A percentile compares a stretch with the other conserved stretches of the same genome.
Evolutionary conservation across 192 early-diverging fungal species (phyloP).

Genomic region (Linderina pennispora): DNA sequence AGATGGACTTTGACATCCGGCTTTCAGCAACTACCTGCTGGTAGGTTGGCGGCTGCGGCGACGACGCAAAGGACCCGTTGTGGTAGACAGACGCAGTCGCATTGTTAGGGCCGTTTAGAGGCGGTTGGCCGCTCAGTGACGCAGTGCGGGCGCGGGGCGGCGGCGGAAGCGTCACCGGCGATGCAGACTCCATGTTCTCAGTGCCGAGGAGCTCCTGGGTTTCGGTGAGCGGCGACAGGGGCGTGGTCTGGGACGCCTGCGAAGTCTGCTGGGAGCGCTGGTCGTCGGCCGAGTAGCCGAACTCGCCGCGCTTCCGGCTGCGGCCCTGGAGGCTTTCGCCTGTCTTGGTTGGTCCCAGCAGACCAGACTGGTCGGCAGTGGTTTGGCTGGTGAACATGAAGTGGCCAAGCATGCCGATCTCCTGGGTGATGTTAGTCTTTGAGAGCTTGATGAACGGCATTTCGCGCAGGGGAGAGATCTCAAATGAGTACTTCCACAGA

Average conservation of each 20-base stretch:
- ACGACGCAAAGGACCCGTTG: neutral
- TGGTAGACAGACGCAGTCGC: neutral
- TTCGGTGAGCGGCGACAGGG: slow-evolving; percentile 36
- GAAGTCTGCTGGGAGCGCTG: slow-evolving; percentile 2
- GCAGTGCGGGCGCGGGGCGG: slow-evolving; percentile 15
- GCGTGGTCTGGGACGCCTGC: slow-evolving; percentile 1
- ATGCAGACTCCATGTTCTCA: no score
- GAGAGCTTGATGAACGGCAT: slow-evolving; percentile 38
- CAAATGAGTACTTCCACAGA: slow-evolving; percentile 44
- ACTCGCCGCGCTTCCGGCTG: no score
- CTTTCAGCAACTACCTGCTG: neutral
- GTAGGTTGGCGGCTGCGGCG: neutral
- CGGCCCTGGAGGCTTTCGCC: no score
- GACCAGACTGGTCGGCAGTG: no score
- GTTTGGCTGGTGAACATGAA: slow-evolving; percentile 34
- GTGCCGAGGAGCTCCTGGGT: slow-evolving; percentile 33
- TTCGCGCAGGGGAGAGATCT: slow-evolving; percentile 21
- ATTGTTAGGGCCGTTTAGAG: slow-evolving; percentile 9
- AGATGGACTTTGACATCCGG: slow-evolving; percentile 26
- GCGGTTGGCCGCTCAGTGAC: slow-evolving; percentile 20
- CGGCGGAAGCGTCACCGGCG: neutral
- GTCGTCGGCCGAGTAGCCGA: no score
- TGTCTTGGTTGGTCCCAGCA: no score
- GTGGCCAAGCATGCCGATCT: slow-evolving; percentile 41
- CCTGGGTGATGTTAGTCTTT: slow-evolving; percentile 29